A percentile compares a stretch with the other conserved stretches of the same genome.
phyloP scores from a whole-genome alignment of 345 rosid species.

The Microcos paniculata region DNA sequence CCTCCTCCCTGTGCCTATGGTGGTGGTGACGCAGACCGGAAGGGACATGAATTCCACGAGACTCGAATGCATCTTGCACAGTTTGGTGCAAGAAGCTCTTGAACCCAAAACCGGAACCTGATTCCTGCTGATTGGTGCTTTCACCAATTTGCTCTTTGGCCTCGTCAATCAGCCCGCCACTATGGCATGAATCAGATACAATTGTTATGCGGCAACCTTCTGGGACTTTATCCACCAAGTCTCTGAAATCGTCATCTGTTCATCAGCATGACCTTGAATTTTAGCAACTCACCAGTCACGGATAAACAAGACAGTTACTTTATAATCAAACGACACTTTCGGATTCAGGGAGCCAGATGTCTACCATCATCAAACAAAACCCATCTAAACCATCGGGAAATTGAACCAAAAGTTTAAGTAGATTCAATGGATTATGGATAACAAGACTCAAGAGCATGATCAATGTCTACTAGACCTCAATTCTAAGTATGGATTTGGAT shows the following conservation, averaged over 20 bases:
- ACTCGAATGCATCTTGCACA: conserved; percentile 52
- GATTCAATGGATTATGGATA: too few relatives aligned
- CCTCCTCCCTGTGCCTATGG: conserved; percentile 25
- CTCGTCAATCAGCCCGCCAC: conserved; percentile 92
- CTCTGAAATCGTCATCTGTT: conserved; percentile 93
- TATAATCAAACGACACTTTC: not conserved
- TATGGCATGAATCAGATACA: conserved; percentile 92
- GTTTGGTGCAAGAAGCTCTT: conserved; percentile 49
- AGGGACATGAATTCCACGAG: conserved; percentile 61
- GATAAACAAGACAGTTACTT: not conserved
- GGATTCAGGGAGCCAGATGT: not conserved
- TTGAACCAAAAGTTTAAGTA: too few relatives aligned
- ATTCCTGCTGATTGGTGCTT: conserved; percentile 56
- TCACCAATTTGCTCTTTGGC: conserved; percentile 96
- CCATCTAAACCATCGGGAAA: not conserved
- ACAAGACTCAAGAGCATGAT: too few relatives aligned
- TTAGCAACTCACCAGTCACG: not conserved
- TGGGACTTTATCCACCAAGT: conserved; percentile 68
- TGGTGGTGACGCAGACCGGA: conserved; percentile 39
- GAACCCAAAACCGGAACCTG: conserved; percentile 41
- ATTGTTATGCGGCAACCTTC: conserved; percentile 62
- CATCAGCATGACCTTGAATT: conserved; percentile 8
- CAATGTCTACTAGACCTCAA: too few relatives aligned
- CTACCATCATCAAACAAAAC: not conserved
- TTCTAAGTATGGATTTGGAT: too few relatives aligned